Evolutionary conservation across 805 yeast genomes (phyloP), one percentile per base, ranked within the genome.

Genomic region (Myxozyma neglecta): DNA sequence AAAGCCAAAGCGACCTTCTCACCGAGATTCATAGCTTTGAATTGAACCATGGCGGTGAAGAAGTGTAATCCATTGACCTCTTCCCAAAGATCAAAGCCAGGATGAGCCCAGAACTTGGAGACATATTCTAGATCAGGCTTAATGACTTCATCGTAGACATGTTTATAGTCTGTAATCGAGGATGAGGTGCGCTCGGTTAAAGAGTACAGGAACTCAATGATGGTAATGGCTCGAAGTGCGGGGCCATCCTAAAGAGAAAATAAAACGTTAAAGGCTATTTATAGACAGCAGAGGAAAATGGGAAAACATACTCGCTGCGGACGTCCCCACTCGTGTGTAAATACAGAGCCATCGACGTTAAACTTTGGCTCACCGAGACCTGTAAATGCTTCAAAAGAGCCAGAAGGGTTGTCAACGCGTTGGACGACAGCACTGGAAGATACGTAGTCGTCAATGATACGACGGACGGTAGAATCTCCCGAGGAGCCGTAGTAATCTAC

Each of bases 331-430:
- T 77, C 72, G 1, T 77, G 85, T 6, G 73, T 73, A 69, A 88
- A 93, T 0, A 88, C 78, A 0, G 83, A 69, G 29, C 87, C 86
- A 71, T 90, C 82, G 3, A 85, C 83, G 72, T 80, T 73, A 71
- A 88, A 93, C 73, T 93, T 93, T 7, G 98, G 97, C 72, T 93
- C 98, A 1, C 97, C 98, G 39, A 92, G 77, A 1, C 89, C 90
- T 13, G 29, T 53, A 8, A 63, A 70, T 14, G 64, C 32, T 37
- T 66, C 73, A 53, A 83, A 83, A 1, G 73, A 71, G 0, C 97
- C 97, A 10, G 91, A 85, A 34, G 83, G 84, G 71, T 90, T 93
- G 51, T 78, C 76, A 1, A 81, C 73, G 57, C 90, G 76, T 74
- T 93, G 97, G 56, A 92, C 74, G 43, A 73, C 68, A 57, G 78